These are phyloP conservation scores for Stereum hirsutum DNA, from an alignment of 1,284 basidiomycete genomes.

Conservation along the genomic window DNA sequence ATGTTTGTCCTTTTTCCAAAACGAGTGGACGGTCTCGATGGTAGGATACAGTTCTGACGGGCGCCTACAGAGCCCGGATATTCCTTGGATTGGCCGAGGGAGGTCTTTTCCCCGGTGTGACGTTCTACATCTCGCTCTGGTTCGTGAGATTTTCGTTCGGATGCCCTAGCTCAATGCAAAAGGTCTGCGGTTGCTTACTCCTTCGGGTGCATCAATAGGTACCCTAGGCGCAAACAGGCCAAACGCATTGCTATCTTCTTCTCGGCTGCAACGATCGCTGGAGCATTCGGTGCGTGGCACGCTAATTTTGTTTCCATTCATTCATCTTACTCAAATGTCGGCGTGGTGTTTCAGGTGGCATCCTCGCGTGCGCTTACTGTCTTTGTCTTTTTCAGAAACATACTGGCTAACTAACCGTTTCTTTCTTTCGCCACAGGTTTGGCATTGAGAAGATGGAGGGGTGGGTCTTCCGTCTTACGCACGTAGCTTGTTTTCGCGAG, in stretches of 20 bases:
- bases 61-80: conserved; percentile 27
- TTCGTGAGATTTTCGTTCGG: no score
- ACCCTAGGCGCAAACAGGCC: conserved; percentile 39
- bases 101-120: conserved; percentile 44
- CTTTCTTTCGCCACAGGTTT: conserved; percentile 14
- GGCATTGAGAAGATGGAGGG: conserved; percentile 27
- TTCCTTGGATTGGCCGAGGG: conserved; percentile 46
- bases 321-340: no score
- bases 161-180: no score
- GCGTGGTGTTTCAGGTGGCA: no score
- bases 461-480: conserved; percentile 14
- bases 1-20: conserved; percentile 10
- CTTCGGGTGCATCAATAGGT: no score
- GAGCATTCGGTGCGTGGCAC: no score
- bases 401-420: conserved; percentile 4
- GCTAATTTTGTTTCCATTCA: no score
- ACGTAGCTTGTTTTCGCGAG: neutral
- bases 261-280: conserved; percentile 47
- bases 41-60: conserved; percentile 4
- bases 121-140: conserved; percentile 47
- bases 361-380: conserved; percentile 19
- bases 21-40: conserved; percentile 1
- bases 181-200: no score
- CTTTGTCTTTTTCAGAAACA: neutral
- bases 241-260: conserved; percentile 48